phyloP scores from a whole-genome alignment of 345 rosid genomes.

The Populus pruinosa region DNA sequence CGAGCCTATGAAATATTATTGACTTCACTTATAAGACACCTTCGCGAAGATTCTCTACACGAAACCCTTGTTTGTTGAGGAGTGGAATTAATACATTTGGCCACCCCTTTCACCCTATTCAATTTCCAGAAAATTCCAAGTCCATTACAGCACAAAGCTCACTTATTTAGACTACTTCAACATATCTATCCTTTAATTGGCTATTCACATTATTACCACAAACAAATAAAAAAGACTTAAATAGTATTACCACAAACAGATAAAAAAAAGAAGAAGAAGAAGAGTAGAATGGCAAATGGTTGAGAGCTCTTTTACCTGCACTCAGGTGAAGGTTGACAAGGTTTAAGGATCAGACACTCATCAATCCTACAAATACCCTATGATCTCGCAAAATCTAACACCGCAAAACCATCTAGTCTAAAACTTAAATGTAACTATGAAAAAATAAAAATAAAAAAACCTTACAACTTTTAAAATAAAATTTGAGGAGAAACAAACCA shows the following conservation, averaged over 20 bases:
- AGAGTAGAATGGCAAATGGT: not conserved
- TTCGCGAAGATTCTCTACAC: not conserved
- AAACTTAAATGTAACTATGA: not conserved
- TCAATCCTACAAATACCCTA: not conserved
- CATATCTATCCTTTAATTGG: not conserved
- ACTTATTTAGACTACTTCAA: not conserved
- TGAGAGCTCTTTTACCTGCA: slow-evolving; percentile 8
- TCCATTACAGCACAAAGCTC: not conserved
- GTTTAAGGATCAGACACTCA: slow-evolving; percentile 4
- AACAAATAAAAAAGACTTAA: not conserved
- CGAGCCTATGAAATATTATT: not conserved
- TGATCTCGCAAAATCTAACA: not conserved
- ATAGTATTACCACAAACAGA: not conserved
- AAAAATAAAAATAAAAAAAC: not conserved
- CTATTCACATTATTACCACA: not conserved
- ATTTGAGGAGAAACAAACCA: not conserved
- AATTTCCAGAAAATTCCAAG: not conserved
- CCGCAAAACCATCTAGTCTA: not conserved
- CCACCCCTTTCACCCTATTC: not conserved
- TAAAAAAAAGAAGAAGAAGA: not conserved
- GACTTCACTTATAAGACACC: not conserved
- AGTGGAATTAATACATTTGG: not conserved
- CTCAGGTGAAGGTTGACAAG: slow-evolving; percentile 6
- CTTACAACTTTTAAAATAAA: not conserved
- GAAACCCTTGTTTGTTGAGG: not conserved